Base-by-base conservation (phyloP, 2,329 filamentous ascomycete genomes). In the Chaetomiaceae sp. region DNA sequence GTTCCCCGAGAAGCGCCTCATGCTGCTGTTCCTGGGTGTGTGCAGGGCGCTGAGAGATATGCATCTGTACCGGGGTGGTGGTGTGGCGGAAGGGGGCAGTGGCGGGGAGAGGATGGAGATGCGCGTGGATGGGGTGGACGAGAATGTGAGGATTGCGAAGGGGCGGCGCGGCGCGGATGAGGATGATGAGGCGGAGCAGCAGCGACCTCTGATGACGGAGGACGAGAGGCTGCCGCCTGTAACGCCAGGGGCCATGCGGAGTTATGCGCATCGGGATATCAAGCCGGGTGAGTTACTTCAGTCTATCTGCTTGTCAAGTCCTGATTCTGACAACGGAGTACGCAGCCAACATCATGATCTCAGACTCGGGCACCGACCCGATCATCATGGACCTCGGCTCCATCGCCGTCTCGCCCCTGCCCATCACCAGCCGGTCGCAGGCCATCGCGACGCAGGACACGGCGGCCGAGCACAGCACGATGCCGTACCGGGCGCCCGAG, bases 301-400 rank as follows among this genome's bases (percentile, higher is more conserved):
- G n/a, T n/a, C n/a, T 26, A 32, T 5, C n/a, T 42, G 8, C 17
- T 30, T 6, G 19, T 27, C 26, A 29, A 14, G 27, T 3, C 3
- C 10, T 11, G 10, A 29, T 29, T 11, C 27, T 29, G 27, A 29
- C 27, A 14, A 27, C 26, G 6, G 26, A 27, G 26, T 9, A 3
- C 27, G 19, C 29, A 81, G 79, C 89, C 48, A 98, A 98, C 69
- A 95, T 98, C 62, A 98, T 98, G 93, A 95, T 98, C 56, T 85
- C 87, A 56, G 91, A 97, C 64, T 82, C 88, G 58, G 93, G 93
- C 56, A 78, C 82, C 49, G 83, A 83, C 24, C 91, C 93, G 3
- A 93, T 98, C 58, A 78, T 98, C 29, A 98, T 98, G 93, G 93
- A 98, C 64, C 81, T 98, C 19, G 93, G 93, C 53, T 96, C 89